phyloP scores from a whole-genome alignment of 202 grass and related monocot species.

The Alloteropsis angusta region DNA sequence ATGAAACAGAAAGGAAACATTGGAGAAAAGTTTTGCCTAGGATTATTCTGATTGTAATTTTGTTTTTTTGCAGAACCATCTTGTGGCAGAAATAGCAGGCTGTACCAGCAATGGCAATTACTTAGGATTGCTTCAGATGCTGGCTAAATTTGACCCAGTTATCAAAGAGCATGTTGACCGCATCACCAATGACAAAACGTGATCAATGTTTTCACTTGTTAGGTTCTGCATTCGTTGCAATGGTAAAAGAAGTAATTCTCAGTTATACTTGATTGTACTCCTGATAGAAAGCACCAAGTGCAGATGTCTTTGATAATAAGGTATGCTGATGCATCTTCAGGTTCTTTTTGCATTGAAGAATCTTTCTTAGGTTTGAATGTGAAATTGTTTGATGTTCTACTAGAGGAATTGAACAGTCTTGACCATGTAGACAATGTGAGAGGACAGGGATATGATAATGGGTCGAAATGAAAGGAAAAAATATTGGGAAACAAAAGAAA shows the following conservation, averaged over 20 bases:
- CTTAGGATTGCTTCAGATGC: too few species aligned
- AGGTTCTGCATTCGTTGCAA: background rate
- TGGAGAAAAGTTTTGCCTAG: background rate
- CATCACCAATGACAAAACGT: background rate
- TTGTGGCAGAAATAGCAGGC: too few species aligned
- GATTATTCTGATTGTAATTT: background rate
- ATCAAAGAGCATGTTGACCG: background rate
- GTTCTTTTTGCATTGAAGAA: background rate
- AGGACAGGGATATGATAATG: too few species aligned
- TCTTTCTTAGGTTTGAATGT: background rate
- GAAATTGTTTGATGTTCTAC: too few species aligned
- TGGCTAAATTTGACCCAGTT: too few species aligned
- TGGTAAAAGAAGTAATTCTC: background rate
- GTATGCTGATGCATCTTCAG: background rate
- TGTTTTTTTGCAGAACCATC: background rate
- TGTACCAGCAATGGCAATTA: too few species aligned
- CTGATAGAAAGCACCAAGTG: background rate
- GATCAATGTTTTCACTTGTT: background rate
- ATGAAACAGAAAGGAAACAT: background rate
- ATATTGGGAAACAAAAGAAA: too few species aligned
- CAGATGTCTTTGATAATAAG: background rate
- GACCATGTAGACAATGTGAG: too few species aligned
- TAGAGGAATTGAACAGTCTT: too few species aligned
- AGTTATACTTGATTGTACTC: background rate
- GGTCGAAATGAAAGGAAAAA: too few species aligned